Evolutionary conservation across 768 basidiomycete genomes (phyloP), one percentile per base, ranked within the genome.

Genomic region (Chiua virens): DNA sequence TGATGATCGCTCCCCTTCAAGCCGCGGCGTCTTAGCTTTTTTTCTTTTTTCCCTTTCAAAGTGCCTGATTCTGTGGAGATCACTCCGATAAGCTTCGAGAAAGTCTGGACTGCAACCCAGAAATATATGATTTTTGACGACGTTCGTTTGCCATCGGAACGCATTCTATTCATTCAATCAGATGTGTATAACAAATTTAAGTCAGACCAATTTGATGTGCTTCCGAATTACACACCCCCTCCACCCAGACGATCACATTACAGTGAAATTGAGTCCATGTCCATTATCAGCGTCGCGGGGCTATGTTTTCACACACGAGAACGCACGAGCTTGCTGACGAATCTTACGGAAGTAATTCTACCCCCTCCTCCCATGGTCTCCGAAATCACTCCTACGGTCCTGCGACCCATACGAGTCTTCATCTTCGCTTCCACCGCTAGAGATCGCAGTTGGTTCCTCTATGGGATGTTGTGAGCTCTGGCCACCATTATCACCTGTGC

Each of bases 381-480:
- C 69, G 39, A 71, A 63, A 34, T 69, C 68, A 45, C 66, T 68
- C 53, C 65, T 60, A 35, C 68, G 69, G 7, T 69, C 67, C 60
- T 69, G 68, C 46, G 68, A 69, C 21, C 63, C 69, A 44, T 67
- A 69, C 4, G 68, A 69, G 42, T 51, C 68, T 28, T 69, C 68
- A 30, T 69, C 68, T 47, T 69, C 68, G 53, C 67, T 69, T 54
- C 61, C 69, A 15, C 58, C 67, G 51, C 67, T 69, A 11, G 68
- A 69, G 14, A 47, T 53, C 1, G 39, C 52, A 7, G 48, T 55
- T 8, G 63, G 41, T 47, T 69, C 68, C 4, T 71, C 68, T 22
- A 57, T 45, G 37, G 58, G 43, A 3, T 65, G 59, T 22, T 71
- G 68, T 37, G 69, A 64, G 36, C 63, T 63, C 45, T 65, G 65